Evolutionary conservation across 2,329 filamentous ascomycete species (phyloP).

Genomic region (Aspergillus alliaceus): DNA sequence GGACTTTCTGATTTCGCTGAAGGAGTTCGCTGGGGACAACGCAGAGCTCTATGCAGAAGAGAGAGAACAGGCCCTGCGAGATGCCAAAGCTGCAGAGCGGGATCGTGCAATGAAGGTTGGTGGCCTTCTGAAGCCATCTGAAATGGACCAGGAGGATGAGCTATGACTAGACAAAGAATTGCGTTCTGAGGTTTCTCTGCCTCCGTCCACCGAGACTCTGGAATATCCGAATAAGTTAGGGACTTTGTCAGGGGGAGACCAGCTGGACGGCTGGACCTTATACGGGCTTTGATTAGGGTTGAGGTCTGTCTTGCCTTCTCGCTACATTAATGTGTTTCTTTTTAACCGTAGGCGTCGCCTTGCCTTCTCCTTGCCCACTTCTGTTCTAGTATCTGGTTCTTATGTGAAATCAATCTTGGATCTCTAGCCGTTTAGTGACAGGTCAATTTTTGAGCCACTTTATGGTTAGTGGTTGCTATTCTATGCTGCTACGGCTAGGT

Average conservation of each 20-base stretch:
- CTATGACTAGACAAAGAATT: constrained; percentile 75
- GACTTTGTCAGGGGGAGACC: constrained; percentile 26
- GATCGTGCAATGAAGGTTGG: constrained; percentile 93
- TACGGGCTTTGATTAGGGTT: constrained; percentile 55
- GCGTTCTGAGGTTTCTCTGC: constrained; percentile 57
- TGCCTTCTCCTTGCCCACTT: background rate
- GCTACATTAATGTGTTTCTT: background rate
- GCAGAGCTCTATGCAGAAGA: constrained; percentile 91
- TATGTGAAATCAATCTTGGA: constrained; percentile 4
- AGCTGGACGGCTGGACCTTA: constrained; percentile 65
- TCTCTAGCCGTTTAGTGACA: background rate
- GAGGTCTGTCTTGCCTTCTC: constrained; percentile 4
- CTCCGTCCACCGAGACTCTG: constrained; percentile 34
- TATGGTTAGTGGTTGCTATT: background rate
- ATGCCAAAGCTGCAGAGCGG: constrained; percentile 83
- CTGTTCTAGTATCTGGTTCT: background rate
- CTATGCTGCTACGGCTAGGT: background rate
- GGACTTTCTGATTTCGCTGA: constrained; percentile 95
- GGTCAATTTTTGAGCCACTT: background rate
- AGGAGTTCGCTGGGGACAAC: constrained; percentile 96
- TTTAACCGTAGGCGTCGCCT: too few species aligned
- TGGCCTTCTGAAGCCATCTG: constrained; percentile 93
- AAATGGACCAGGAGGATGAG: constrained; percentile 83
- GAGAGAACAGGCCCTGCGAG: constrained; percentile 85
- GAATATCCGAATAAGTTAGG: constrained; percentile 19